Evolutionary conservation across 169 alveolate species (phyloP).

Genomic region (Eimeria zaria): DNA sequence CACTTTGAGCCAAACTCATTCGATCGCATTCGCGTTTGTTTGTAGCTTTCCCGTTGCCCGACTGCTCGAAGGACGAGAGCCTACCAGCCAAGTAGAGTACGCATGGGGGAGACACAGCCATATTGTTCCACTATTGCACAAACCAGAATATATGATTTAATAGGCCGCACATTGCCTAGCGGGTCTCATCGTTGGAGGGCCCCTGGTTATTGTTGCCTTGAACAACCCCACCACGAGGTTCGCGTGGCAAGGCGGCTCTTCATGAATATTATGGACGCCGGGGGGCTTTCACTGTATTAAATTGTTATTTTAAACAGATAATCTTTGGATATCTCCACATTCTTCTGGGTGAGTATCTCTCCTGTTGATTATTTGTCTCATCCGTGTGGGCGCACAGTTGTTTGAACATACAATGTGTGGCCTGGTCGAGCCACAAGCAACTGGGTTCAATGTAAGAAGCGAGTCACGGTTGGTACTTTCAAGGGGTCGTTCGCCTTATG

Average conservation of each 20-base stretch:
- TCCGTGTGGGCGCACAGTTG: background rate
- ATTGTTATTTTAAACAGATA: background rate
- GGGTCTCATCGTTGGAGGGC: constrained; percentile 28
- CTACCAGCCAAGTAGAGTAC: background rate
- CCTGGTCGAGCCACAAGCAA: background rate
- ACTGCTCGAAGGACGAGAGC: background rate
- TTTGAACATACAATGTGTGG: constrained; percentile 15
- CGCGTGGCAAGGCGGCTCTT: background rate
- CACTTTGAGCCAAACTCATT: background rate
- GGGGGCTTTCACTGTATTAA: too few species aligned
- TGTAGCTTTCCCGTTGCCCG: constrained; percentile 3
- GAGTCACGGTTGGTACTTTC: background rate
- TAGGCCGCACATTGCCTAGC: background rate
- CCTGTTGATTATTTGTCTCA: background rate
- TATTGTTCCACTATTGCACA: background rate
- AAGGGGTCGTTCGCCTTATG: background rate
- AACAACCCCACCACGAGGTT: constrained; percentile 48
- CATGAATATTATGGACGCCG: background rate
- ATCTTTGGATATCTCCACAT: background rate
- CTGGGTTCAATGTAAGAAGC: background rate
- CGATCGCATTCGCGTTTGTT: too few species aligned
- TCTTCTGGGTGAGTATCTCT: background rate
- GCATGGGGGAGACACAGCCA: background rate
- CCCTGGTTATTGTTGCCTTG: background rate
- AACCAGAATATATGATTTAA: background rate